Base-by-base conservation (phyloP, 345 rosid genomes). In the Hevea brasiliensis region DNA sequence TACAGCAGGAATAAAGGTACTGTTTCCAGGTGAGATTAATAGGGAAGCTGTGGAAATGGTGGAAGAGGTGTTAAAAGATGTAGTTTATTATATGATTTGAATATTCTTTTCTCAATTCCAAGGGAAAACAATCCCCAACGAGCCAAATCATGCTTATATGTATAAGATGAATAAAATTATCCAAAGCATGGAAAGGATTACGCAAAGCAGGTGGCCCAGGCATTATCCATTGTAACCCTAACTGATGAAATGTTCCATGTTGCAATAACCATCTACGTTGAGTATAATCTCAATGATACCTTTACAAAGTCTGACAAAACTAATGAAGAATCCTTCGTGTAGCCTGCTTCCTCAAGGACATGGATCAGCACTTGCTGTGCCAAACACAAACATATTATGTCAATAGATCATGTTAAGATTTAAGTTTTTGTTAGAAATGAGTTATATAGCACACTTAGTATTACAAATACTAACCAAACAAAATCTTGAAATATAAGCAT, bases 341-440 rank as follows among this genome's bases (percentile, higher is more conserved):
- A 89, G 72, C 97, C 95, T 44, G 91, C 92, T 81, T 91, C 98
- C 64, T 83, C 85, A n/a, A 93, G 82, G 57, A 93, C 92, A 67
- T 75, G 86, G 45, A 81, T 84, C 72, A 93, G 81, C 67, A 91
- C 98, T 89, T 84, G 84, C 97, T 91, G 86, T 72, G 65, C 59
- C 76, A 79, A 77, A 76, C 66, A 84, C 29, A 71, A 70, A 71
- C 41, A 56, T 17, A 20, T 11, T 24, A 40, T 8, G 53, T 55
- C 15, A 40, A 55, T 17, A 51, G 14, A 11, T 26, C 54, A 59
- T 5, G n/a, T 24, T 18, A 58, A 53, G 1, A 48, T 42, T 13
- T 35, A 2, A 41, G 42, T 24, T 54, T 37, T 50, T 26, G 20
- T 26, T 2, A 37, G 27, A 29, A 45, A 44, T 18, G 40, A 6